phyloP scores from a whole-genome alignment of 768 basidiomycete genomes.

The Pulveroboletus sp. region DNA sequence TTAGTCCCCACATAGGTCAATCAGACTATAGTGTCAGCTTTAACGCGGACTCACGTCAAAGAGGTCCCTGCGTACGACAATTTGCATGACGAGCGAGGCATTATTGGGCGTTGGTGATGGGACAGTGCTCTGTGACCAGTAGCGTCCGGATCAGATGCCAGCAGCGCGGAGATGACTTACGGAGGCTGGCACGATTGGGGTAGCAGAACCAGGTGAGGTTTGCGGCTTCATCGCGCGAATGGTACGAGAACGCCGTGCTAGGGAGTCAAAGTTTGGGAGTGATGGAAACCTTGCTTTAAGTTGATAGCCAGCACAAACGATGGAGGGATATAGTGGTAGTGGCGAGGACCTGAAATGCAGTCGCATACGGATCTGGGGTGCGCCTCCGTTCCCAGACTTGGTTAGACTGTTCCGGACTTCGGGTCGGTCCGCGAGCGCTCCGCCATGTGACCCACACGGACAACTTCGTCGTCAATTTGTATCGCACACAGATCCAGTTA shows the following conservation, averaged over 20 bases:
- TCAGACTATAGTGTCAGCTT: background rate
- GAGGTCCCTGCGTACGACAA: constrained; percentile 39
- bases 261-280: background rate
- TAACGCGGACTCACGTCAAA: constrained; percentile 32
- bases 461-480: too few species aligned
- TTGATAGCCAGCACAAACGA: background rate
- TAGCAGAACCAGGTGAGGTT: background rate
- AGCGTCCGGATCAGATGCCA: background rate
- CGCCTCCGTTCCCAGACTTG: too few species aligned
- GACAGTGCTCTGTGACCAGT: background rate
- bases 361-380: background rate
- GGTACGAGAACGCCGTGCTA: background rate
- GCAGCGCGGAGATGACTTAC: background rate
- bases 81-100: constrained; percentile 39
- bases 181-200: background rate
- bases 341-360: constrained; percentile 10
- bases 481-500: too few species aligned
- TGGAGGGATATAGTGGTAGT: background rate
- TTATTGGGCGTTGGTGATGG: background rate
- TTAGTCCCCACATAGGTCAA: background rate
- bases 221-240: constrained; percentile 3
- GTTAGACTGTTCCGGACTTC: too few species aligned
- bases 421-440: too few species aligned
- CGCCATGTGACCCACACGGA: too few species aligned
- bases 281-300: background rate